phyloP scores from a whole-genome alignment of 2,329 filamentous ascomycete species.

The Myriosclerotinia scirpicola region DNA sequence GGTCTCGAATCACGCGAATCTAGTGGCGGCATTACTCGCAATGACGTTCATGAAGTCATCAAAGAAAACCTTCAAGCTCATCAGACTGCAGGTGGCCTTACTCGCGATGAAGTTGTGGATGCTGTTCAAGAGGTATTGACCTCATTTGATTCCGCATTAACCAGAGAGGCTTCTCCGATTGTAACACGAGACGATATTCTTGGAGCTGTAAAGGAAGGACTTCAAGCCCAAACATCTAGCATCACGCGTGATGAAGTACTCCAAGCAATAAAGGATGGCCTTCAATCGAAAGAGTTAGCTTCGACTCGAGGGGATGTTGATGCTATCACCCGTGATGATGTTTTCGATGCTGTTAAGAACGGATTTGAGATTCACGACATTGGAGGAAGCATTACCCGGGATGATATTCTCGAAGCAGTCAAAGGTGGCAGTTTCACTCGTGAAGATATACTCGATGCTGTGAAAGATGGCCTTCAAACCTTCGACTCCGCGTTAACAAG shows the following conservation, averaged over 20 bases:
- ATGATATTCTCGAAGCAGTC: slow-evolving; percentile 65
- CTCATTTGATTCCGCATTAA: slow-evolving; percentile 73
- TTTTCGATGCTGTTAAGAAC: slow-evolving; percentile 64
- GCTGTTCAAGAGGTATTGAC: slow-evolving; percentile 85
- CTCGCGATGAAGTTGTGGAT: slow-evolving; percentile 78
- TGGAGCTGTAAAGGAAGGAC: slow-evolving; percentile 77
- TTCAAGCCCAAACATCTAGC: slow-evolving; percentile 69
- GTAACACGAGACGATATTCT: slow-evolving; percentile 82
- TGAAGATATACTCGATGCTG: slow-evolving; percentile 63
- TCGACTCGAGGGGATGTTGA: slow-evolving; percentile 35
- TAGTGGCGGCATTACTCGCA: slow-evolving; percentile 63
- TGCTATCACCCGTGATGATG: slow-evolving; percentile 59
- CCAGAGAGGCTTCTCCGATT: slow-evolving; percentile 58
- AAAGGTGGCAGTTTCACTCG: slow-evolving; percentile 61
- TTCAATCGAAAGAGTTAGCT: slow-evolving; percentile 52
- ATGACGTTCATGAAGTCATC: slow-evolving; percentile 83
- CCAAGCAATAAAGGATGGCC: slow-evolving; percentile 61
- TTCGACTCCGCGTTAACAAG: slow-evolving; percentile 45
- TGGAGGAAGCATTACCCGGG: slow-evolving; percentile 61
- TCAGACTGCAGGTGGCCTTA: slow-evolving; percentile 66
- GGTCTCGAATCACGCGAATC: slow-evolving; percentile 74
- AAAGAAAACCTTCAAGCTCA: slow-evolving; percentile 63
- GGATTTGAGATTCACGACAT: slow-evolving; percentile 62
- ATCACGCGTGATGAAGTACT: slow-evolving; percentile 56
- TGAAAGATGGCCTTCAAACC: slow-evolving; percentile 58